Conservation (phyloP, 2,329 filamentous ascomycete species). For the Penicillium sp. region DNA sequence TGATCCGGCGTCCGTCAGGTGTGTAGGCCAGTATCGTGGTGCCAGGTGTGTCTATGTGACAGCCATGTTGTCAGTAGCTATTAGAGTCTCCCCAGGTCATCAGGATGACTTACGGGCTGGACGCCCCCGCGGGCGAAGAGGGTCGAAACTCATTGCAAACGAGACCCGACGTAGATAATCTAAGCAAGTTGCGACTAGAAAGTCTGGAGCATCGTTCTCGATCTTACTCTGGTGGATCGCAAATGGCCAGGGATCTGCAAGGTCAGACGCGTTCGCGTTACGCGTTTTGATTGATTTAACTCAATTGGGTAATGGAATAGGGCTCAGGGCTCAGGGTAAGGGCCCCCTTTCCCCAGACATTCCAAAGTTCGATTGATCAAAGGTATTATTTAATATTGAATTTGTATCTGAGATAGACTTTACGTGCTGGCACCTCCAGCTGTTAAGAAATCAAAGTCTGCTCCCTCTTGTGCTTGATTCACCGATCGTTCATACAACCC, state of each 20-base stretch:
- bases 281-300: slow-evolving; percentile 27
- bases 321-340: slow-evolving; percentile 36
- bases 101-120: slow-evolving; percentile 47
- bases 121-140: slow-evolving; percentile 39
- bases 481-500: slow-evolving; percentile 44
- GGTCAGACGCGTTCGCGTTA: slow-evolving; percentile 28
- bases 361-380: background rate
- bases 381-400: background rate
- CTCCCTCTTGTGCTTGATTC: slow-evolving; percentile 44
- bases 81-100: background rate
- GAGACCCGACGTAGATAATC: background rate
- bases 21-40: slow-evolving; percentile 87
- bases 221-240: slow-evolving; percentile 9
- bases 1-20: slow-evolving; percentile 77
- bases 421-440: slow-evolving; percentile 21
- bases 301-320: slow-evolving; percentile 23
- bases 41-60: slow-evolving; percentile 69
- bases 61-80: slow-evolving; percentile 8
- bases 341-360: slow-evolving; percentile 7
- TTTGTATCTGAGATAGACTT: background rate
- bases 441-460: slow-evolving; percentile 41
- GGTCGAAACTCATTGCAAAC: slow-evolving; percentile 36
- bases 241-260: slow-evolving; percentile 6
- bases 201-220: slow-evolving; percentile 12
- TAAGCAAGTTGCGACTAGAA: slow-evolving; percentile 4